These are phyloP conservation scores for Lipomyces lipofer DNA, from an alignment of 805 yeast species.

Conservation along the genomic window DNA sequence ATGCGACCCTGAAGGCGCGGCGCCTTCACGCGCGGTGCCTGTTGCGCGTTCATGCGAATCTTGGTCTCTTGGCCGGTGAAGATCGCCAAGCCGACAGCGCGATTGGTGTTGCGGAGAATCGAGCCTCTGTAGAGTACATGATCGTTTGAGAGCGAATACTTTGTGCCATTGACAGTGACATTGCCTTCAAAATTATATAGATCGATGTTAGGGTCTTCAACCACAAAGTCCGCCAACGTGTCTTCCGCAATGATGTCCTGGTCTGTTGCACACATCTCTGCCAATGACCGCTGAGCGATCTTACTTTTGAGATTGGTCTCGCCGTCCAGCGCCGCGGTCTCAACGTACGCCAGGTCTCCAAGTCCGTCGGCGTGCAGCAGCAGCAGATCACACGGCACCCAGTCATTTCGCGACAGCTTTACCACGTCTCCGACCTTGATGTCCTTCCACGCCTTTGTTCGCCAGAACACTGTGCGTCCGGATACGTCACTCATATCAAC, in stretches of 20 bases:
- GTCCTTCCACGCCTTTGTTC: constrained; percentile 63
- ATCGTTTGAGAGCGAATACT: constrained; percentile 69
- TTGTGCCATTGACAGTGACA: constrained; percentile 42
- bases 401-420: constrained; percentile 72
- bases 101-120: constrained; percentile 77
- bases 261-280: constrained; percentile 52
- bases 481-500: constrained; percentile 21
- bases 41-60: constrained; percentile 90
- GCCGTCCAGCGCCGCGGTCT: constrained; percentile 97
- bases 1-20: constrained; percentile 86
- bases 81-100: constrained; percentile 74
- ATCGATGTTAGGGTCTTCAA: constrained; percentile 91
- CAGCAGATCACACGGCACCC: constrained; percentile 91
- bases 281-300: constrained; percentile 63
- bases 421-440: constrained; percentile 86
- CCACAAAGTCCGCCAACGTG: constrained; percentile 55
- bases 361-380: constrained; percentile 63
- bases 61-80: constrained; percentile 97
- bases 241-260: constrained; percentile 47
- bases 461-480: constrained; percentile 35
- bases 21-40: constrained; percentile 86
- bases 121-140: constrained; percentile 91
- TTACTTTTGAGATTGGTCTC: constrained; percentile 87
- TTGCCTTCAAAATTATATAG: constrained; percentile 87
- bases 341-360: constrained; percentile 69